These are phyloP conservation scores for Trichoderma sp. DNA, from an alignment of 2,329 filamentous ascomycete species.

Conservation along the genomic window DNA sequence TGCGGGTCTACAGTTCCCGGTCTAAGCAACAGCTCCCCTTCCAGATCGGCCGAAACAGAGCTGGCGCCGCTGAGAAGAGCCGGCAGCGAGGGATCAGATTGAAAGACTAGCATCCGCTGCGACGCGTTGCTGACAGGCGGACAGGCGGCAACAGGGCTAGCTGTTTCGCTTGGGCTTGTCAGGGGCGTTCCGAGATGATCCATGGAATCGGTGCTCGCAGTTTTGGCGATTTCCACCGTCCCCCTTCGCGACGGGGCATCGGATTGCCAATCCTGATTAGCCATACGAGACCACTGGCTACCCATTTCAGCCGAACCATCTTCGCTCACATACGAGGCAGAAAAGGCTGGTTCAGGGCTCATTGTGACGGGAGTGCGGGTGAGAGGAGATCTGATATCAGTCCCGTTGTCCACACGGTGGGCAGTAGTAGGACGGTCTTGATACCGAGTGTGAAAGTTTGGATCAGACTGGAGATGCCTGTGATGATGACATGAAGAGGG, in stretches of 20 bases:
- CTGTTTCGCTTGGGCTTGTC: slow-evolving; percentile 53
- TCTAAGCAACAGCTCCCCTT: slow-evolving; percentile 55
- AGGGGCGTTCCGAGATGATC: slow-evolving; percentile 48
- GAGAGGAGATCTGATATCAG: slow-evolving; percentile 1
- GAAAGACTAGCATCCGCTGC: slow-evolving; percentile 51
- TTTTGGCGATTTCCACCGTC: slow-evolving; percentile 45
- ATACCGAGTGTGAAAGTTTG: slow-evolving; percentile 37
- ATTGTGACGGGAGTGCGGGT: background rate
- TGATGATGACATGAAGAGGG: slow-evolving; percentile 32
- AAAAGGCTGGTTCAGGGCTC: slow-evolving; percentile 5
- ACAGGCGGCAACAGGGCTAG: slow-evolving; percentile 46
- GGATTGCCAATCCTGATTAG: slow-evolving; percentile 41
- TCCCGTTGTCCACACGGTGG: slow-evolving; percentile 36
- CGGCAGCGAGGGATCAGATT: slow-evolving; percentile 62
- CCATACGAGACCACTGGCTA: slow-evolving; percentile 36
- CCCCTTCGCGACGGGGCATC: slow-evolving; percentile 38
- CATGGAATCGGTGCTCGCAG: slow-evolving; percentile 52
- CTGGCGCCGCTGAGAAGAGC: slow-evolving; percentile 62
- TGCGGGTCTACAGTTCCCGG: slow-evolving; percentile 44
- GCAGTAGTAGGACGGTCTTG: slow-evolving; percentile 49
- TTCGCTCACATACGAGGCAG: slow-evolving; percentile 21
- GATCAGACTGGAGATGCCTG: slow-evolving; percentile 43
- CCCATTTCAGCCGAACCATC: slow-evolving; percentile 14
- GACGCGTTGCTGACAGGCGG: slow-evolving; percentile 40
- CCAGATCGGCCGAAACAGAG: slow-evolving; percentile 60